These are phyloP conservation scores for Starmera stellimalicola DNA, from an alignment of 1,139 yeast genomes.

Conservation along the genomic window DNA sequence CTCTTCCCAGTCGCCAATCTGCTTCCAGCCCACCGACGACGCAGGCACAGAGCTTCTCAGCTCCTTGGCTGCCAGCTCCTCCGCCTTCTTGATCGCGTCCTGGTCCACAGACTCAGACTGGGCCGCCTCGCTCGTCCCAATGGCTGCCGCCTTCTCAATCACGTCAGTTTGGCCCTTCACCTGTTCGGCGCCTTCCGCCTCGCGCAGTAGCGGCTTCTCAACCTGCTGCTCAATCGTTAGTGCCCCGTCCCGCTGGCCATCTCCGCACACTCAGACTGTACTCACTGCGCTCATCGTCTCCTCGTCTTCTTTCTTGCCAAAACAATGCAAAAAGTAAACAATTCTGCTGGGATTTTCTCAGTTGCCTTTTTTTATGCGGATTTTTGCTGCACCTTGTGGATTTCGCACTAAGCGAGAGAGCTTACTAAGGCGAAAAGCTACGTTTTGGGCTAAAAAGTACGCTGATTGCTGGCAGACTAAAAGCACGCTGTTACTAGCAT, in stretches of 20 bases:
- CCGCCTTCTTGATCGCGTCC: conserved; percentile 16
- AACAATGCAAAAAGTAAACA: no score
- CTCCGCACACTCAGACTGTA: not conserved
- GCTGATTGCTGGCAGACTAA: no score
- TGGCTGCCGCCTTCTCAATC: not conserved
- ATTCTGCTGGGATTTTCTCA: no score
- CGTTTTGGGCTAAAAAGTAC: no score
- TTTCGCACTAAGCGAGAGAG: no score
- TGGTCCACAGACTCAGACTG: conserved; percentile 5
- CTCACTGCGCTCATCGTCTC: not conserved
- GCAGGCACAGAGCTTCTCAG: conserved; percentile 52
- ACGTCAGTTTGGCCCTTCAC: not conserved
- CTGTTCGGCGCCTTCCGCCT: not conserved
- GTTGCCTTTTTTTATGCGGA: no score
- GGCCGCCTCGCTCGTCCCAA: not conserved
- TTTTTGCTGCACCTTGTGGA: no score
- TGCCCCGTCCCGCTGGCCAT: not conserved
- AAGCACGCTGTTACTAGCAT: no score
- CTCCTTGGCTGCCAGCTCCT: conserved; percentile 24
- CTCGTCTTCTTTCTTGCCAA: no score
- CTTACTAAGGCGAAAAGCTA: no score
- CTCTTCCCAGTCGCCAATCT: conserved; percentile 80
- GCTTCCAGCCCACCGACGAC: conserved; percentile 85
- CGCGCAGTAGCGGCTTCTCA: not conserved
- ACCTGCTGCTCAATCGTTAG: not conserved